Percentiles rank a stretch among this genome's conserved stretches.
Evolutionary conservation across 2,329 filamentous ascomycete genomes (phyloP).

Genomic region (Verticillium longisporum): DNA sequence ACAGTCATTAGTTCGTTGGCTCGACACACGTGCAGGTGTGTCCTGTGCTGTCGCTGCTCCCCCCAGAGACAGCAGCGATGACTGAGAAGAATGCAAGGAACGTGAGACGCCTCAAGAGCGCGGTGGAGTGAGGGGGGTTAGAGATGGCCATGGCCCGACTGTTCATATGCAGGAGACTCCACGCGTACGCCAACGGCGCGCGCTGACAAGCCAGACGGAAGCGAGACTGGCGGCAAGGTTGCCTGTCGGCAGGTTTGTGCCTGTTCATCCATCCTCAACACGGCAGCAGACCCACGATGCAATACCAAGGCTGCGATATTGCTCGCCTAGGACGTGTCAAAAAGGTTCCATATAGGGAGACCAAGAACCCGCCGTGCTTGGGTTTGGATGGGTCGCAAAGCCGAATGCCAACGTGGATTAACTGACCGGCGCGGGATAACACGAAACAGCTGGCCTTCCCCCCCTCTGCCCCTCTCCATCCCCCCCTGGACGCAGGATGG

Average conservation of each 20-base stretch:
- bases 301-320: not conserved
- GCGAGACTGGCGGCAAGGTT: not conserved
- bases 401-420: not conserved
- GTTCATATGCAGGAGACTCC: not conserved
- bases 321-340: not conserved
- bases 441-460: not conserved
- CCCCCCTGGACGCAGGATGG: not conserved
- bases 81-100: not conserved
- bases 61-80: not conserved
- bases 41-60: not conserved
- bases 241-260: not conserved
- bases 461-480: not conserved
- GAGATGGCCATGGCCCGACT: not conserved
- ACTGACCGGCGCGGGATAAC: not conserved
- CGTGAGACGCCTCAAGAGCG: not conserved
- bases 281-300: not conserved
- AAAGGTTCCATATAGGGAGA: not conserved
- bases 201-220: not conserved
- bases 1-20: not conserved
- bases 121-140: not conserved
- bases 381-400: not conserved
- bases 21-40: not conserved
- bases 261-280: not conserved
- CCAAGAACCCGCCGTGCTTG: not conserved
- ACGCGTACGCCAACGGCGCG: no score